phyloP scores from a whole-genome alignment of 306 rosid genomes.

The Glycine latifolia region DNA sequence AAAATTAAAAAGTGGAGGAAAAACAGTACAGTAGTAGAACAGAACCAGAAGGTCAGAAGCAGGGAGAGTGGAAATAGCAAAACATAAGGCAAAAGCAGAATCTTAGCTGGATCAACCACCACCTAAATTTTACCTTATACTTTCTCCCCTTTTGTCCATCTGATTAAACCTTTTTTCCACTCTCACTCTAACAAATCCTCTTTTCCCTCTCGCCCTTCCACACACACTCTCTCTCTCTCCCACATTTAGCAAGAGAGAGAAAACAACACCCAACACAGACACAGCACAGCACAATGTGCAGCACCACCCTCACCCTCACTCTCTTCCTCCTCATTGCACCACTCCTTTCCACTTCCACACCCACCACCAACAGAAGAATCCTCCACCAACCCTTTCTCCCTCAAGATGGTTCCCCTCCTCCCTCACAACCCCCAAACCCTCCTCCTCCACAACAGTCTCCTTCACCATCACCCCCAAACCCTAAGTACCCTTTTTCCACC shows the following conservation, averaged over 20 bases:
- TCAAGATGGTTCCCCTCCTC: constrained; percentile 48
- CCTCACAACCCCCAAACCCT: constrained; percentile 53
- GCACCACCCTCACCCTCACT: constrained; percentile 7
- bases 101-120: constrained; percentile 85
- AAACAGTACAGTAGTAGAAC: too few species aligned
- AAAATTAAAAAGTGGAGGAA: too few species aligned
- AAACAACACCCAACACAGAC: neutral
- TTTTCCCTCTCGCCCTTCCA: neutral
- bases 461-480: constrained; percentile 41
- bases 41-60: too few species aligned
- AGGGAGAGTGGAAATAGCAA: neutral
- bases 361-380: constrained; percentile 53
- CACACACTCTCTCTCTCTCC: neutral
- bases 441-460: constrained; percentile 18
- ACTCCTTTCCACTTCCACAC: neutral
- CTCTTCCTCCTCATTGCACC: constrained; percentile 41
- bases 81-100: constrained; percentile 45
- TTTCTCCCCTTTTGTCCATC: neutral
- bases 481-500: constrained; percentile 72
- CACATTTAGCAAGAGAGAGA: constrained; percentile 3
- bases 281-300: constrained; percentile 52
- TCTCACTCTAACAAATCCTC: constrained; percentile 14
- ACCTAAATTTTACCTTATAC: constrained; percentile 40
- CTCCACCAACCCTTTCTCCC: constrained; percentile 76
- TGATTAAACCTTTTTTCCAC: constrained; percentile 31